These are phyloP conservation scores for Pseudocercospora vitis DNA, from an alignment of 2,329 filamentous ascomycete genomes.

Conservation along the genomic window DNA sequence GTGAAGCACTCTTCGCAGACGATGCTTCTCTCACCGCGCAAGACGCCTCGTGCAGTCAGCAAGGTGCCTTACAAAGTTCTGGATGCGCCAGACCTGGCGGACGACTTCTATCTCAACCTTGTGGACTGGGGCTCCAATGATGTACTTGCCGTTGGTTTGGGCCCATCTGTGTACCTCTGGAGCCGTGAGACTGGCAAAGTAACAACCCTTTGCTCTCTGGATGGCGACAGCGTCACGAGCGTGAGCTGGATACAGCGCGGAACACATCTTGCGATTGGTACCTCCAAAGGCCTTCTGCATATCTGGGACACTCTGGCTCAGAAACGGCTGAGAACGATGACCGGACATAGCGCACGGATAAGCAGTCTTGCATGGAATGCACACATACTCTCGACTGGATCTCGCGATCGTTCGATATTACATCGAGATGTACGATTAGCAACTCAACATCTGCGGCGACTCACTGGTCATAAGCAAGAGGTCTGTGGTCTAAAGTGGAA, in stretches of 20 bases:
- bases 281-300: conserved; percentile 88
- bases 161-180: conserved; percentile 97
- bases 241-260: conserved; percentile 97
- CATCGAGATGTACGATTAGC: conserved; percentile 93
- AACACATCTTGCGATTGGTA: conserved; percentile 92
- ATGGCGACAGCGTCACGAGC: conserved; percentile 92
- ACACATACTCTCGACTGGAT: conserved; percentile 94
- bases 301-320: conserved; percentile 95
- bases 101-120: conserved; percentile 96
- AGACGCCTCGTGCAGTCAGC: conserved; percentile 84
- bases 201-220: conserved; percentile 87
- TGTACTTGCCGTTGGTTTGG: conserved; percentile 86
- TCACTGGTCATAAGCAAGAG: conserved; percentile 96
- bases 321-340: conserved; percentile 89
- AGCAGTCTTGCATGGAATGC: conserved; percentile 97
- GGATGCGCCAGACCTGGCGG: conserved; percentile 90
- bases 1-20: conserved; percentile 91
- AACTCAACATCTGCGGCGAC: conserved; percentile 81
- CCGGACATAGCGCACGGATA: conserved; percentile 88
- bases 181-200: conserved; percentile 88
- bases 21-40: conserved; percentile 85
- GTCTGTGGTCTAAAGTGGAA: conserved; percentile 98
- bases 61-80: conserved; percentile 98
- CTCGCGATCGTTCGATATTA: conserved; percentile 87
- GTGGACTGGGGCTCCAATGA: conserved; percentile 98